phyloP scores from a whole-genome alignment of 1,284 basidiomycete genomes.

The Naganishia liquefaciens region DNA sequence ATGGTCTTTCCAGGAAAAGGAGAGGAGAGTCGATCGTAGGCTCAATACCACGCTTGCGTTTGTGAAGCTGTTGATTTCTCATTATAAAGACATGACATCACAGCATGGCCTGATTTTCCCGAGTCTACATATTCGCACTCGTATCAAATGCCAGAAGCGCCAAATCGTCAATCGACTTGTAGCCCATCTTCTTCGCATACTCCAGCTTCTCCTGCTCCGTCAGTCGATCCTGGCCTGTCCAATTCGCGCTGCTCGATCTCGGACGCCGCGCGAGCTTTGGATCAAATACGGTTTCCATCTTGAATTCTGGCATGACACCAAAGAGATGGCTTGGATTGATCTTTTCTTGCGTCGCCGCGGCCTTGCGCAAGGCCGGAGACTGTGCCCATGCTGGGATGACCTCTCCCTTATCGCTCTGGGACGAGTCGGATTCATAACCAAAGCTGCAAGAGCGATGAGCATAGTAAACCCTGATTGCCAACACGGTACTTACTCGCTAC shows the following conservation, averaged over 20 bases:
- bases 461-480: neutral
- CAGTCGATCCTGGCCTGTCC: constrained; percentile 80
- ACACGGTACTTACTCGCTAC: constrained; percentile 65
- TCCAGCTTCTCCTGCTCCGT: constrained; percentile 78
- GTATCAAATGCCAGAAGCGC: neutral
- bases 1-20: too few relatives aligned
- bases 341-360: constrained; percentile 73
- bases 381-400: constrained; percentile 80
- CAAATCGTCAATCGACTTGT: constrained; percentile 48
- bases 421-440: constrained; percentile 74
- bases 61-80: too few relatives aligned
- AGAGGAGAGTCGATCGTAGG: too few relatives aligned
- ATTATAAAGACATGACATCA: neutral
- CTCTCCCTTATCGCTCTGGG: constrained; percentile 80
- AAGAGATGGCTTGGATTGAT: constrained; percentile 92
- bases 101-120: too few relatives aligned
- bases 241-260: constrained; percentile 88
- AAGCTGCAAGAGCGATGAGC: constrained; percentile 12
- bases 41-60: too few relatives aligned
- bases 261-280: constrained; percentile 65
- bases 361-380: constrained; percentile 75
- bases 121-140: too few relatives aligned
- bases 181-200: constrained; percentile 88
- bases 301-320: constrained; percentile 75
- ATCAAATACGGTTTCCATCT: constrained; percentile 69